phyloP scores from a whole-genome alignment of 257 asterid species.

The Plantago major region DNA sequence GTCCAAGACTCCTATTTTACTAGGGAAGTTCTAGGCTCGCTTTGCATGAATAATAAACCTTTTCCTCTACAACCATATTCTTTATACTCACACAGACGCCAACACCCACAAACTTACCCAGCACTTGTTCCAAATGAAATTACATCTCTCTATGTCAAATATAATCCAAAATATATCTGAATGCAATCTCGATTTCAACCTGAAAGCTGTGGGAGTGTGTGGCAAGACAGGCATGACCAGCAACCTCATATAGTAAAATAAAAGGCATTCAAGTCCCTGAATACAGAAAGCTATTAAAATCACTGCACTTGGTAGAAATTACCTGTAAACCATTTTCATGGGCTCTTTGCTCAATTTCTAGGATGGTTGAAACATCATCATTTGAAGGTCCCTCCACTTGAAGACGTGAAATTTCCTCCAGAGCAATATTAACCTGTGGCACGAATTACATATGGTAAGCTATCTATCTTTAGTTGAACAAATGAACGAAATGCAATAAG shows the following conservation, averaged over 20 bases:
- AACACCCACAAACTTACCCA: background rate
- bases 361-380: conserved; percentile 61
- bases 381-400: conserved; percentile 80
- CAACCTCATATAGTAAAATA: conserved; percentile 6
- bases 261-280: conserved; percentile 12
- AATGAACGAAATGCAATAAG: conserved; percentile 17
- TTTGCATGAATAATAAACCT: background rate
- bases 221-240: background rate
- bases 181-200: background rate
- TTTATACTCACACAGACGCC: too few species aligned
- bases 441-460: conserved; percentile 24
- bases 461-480: conserved; percentile 21
- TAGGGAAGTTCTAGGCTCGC: background rate
- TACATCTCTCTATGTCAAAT: too few species aligned
- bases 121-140: background rate
- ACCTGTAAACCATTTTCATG: conserved; percentile 98
- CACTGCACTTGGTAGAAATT: conserved; percentile 20
- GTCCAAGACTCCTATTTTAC: background rate
- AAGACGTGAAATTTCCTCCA: conserved; percentile 80
- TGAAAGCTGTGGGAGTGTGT: conserved; percentile 3
- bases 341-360: conserved; percentile 93
- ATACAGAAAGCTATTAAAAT: conserved; percentile 6
- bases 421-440: conserved; percentile 71
- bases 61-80: too few species aligned
- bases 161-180: background rate